These are phyloP conservation scores for Neonothopanus nambi DNA, from an alignment of 1,284 basidiomycete genomes.

Conservation along the genomic window DNA sequence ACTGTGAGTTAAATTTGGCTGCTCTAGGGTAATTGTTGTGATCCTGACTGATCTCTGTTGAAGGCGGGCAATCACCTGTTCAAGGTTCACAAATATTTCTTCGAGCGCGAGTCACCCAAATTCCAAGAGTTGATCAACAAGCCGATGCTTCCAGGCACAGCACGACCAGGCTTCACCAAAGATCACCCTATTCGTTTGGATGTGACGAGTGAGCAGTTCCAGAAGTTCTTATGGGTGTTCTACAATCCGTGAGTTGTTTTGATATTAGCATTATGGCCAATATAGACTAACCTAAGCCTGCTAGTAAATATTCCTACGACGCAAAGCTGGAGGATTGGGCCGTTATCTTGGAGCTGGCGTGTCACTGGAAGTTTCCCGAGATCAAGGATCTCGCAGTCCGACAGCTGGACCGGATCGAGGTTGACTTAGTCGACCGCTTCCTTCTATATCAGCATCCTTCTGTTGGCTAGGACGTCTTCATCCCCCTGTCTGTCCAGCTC, in stretches of 20 bases:
- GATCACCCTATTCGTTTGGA: constrained; percentile 36
- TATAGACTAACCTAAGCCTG: neutral
- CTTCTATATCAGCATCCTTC: constrained; percentile 48
- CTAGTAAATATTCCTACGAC: constrained; percentile 52
- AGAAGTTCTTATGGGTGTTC: constrained; percentile 59
- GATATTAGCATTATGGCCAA: neutral
- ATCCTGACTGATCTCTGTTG: constrained; percentile 18
- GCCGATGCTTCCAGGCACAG: constrained; percentile 34
- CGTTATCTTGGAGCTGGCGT: constrained; percentile 49
- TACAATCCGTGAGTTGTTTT: constrained; percentile 59
- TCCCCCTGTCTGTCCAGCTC: constrained; percentile 48
- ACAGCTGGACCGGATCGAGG: constrained; percentile 46
- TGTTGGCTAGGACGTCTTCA: constrained; percentile 45
- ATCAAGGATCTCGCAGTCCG: constrained; percentile 50
- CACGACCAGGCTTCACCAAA: constrained; percentile 41
- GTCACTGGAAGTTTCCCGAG: constrained; percentile 47
- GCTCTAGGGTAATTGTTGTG: constrained; percentile 34
- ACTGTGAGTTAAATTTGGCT: constrained; percentile 4
- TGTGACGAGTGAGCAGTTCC: constrained; percentile 48
- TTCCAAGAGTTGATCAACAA: constrained; percentile 46
- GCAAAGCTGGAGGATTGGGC: constrained; percentile 51
- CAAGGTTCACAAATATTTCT: constrained; percentile 55
- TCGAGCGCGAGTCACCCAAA: constrained; percentile 54
- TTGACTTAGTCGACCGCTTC: constrained; percentile 49
- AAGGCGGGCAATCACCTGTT: constrained; percentile 51